Evolutionary conservation across 352 stramenopile genomes (phyloP).

Genomic region (Pythium apleroticum): DNA sequence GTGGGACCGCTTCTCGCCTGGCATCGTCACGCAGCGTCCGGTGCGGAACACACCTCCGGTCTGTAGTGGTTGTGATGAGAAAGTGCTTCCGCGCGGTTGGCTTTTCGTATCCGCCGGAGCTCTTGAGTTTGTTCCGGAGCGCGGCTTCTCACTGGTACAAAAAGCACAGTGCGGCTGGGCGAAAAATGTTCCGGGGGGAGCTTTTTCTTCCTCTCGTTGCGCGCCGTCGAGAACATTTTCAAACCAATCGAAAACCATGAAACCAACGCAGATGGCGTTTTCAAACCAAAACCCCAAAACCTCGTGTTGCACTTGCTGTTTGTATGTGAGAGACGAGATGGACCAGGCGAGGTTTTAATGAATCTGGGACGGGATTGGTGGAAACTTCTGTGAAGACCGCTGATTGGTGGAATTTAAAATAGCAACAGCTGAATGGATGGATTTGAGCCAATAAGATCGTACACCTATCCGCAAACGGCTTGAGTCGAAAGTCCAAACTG

Average conservation of each 20-base stretch:
- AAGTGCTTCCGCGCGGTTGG: slow-evolving; percentile 8
- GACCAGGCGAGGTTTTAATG: slow-evolving; percentile 1
- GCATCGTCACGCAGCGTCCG: slow-evolving; percentile 9
- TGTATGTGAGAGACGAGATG: slow-evolving; percentile 1
- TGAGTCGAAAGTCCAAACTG: no score
- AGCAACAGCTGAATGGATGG: slow-evolving; percentile 18
- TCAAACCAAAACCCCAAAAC: slow-evolving; percentile 20
- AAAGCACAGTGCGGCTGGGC: slow-evolving; percentile 10
- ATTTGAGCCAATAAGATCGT: slow-evolving; percentile 22
- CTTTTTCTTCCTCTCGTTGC: slow-evolving; percentile 73
- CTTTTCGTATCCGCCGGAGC: slow-evolving; percentile 5
- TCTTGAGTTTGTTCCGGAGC: slow-evolving; percentile 9
- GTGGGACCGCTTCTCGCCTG: slow-evolving; percentile 23
- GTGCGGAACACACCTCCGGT: background rate
- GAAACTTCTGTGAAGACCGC: slow-evolving; percentile 18
- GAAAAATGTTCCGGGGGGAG: slow-evolving; percentile 12
- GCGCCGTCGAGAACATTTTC: slow-evolving; percentile 45
- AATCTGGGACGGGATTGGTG: slow-evolving; percentile 32
- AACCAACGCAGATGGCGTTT: background rate
- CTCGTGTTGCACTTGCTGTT: slow-evolving; percentile 6
- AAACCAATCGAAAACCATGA: slow-evolving; percentile 36
- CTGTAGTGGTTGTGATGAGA: background rate
- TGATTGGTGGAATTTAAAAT: slow-evolving; percentile 57
- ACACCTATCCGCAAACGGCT: slow-evolving; percentile 1
- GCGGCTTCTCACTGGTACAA: slow-evolving; percentile 29